Base-by-base conservation (phyloP, 495 filamentous ascomycete species). In the Aspergillus affinis region DNA sequence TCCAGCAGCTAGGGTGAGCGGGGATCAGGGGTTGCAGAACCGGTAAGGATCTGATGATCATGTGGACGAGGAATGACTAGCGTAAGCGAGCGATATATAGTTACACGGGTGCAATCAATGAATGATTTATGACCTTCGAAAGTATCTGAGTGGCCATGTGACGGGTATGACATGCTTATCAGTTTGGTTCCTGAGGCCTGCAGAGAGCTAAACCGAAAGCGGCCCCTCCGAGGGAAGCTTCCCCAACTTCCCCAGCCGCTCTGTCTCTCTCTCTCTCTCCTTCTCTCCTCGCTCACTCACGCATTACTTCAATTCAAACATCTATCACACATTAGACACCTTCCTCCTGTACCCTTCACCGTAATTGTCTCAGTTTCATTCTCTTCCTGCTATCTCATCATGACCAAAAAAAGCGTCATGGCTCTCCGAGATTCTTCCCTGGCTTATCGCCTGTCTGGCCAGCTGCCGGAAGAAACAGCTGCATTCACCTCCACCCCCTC, bases 1-100 rank as follows among this genome's bases (percentile, higher is more conserved):
- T 73, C 70, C 44, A 77, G 71, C 45, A 65, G 63, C 21, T 61
- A 53, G 21, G 18, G 50, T 18, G 20, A 50, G 30, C 7, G 52
- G n/a, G 27, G 19, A 19, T 29, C 19, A 58, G 36, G 44, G 21
- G 12, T 57, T 18, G 15, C 45, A 12, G 27, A 29, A 41, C 19
- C 13, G 46, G 13, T 6, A 41, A 13, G 9, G 29, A 41, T 32
- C 20, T 7, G 30, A 32, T n/a, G 29, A 52, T 19, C 17, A 44
- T 27, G 20, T 23, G 36, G 36, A 41, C 13, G 36, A 17, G 36
- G 12, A 41, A 41, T 41, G 13, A 17, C 36, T 41, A 15, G 29
- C 29, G 10, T 32, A 32, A 7, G 10, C 29, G 7, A 32, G 29
- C 29, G 29, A 7, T 32, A 32, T 10, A 7, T 32, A n/a, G n/a